Conservation (phyloP, 1,284 basidiomycete genomes). For the Trichosporon sp. region DNA sequence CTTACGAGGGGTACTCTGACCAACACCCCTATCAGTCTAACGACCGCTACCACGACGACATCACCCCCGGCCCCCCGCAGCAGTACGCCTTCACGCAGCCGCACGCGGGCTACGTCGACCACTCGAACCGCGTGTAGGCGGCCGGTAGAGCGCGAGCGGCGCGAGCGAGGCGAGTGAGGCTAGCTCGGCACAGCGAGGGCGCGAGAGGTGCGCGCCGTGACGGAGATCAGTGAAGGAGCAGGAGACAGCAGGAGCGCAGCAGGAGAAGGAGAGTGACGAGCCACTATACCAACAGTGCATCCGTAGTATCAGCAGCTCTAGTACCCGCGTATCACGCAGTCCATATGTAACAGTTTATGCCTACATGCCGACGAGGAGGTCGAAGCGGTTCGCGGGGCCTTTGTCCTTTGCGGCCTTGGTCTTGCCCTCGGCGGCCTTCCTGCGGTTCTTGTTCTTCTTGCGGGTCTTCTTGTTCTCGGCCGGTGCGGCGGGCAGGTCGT, state of each 20-base stretch:
- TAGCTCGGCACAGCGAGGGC: neutral
- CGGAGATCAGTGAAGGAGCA: neutral
- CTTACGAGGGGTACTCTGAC: conserved; percentile 11
- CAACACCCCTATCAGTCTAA: conserved; percentile 1
- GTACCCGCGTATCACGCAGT: neutral
- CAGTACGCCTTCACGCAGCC: neutral
- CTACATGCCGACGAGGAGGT: neutral
- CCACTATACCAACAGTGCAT: neutral
- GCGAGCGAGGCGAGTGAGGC: neutral
- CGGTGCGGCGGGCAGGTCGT: neutral
- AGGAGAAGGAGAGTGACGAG: neutral
- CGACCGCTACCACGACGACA: neutral
- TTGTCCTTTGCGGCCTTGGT: neutral
- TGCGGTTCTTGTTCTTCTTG: neutral
- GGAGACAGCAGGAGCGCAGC: neutral
- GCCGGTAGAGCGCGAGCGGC: neutral
- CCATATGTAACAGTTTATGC: conserved; percentile 1
- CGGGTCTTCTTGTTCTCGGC: neutral
- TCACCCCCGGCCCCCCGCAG: neutral
- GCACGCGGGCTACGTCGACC: neutral
- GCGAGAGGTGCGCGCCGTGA: neutral
- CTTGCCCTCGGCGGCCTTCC: neutral
- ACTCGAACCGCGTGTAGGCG: neutral
- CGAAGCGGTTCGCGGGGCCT: neutral
- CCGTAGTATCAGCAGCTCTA: neutral